Base-by-base conservation (phyloP, 495 filamentous ascomycete genomes). In the Penicillium turbatum region DNA sequence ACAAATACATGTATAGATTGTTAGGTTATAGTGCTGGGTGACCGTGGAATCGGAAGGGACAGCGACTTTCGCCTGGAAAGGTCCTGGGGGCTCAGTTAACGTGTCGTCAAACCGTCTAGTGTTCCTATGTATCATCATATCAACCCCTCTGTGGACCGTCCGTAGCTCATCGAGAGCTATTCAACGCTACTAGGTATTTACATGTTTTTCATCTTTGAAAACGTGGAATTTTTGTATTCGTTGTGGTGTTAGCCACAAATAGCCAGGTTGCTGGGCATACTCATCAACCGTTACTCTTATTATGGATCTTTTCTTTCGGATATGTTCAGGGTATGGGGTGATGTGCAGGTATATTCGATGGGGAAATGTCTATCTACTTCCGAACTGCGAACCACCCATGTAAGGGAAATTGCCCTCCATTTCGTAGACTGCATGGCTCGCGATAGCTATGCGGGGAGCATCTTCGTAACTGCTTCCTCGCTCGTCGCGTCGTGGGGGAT, bases 311-410 rank as follows among this genome's bases (percentile, higher is more conserved):
- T 24, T 48, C 13, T n/a, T 35, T 36, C 35, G 24, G 47, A 45
- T 42, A 47, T 54, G 24, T 31, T 34, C 35, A 54, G 31, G 52
- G 47, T 39, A 45, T 38, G 49, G 26, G 30, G 54, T 56, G 56
- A 61, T 60, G 61, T 66, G 63, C 61, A 61, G 57, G 59, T 73
- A 70, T 72, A 73, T 73, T 72, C 56, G 66, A 63, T 59, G 62
- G 61, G 57, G 60, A 64, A 60, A 51, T 60, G 60, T 73, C 69
- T 72, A 75, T 75, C 72, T 75, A 75, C 70, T 67, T 61, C 63
- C 63, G 60, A 64, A 51, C 63, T 49, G 47, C 41, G 53, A 52
- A 52, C 43, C 61, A 65, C 58, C 56, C 52, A 59, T 60, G 64
- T 57, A 46, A 54, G 45, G 55, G 29, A 56, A 24, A 48, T 38